Evolutionary conservation across 176 grass and related monocot species (phyloP), one percentile per base, ranked within the genome.

Genomic region (Oryza meyeriana): DNA sequence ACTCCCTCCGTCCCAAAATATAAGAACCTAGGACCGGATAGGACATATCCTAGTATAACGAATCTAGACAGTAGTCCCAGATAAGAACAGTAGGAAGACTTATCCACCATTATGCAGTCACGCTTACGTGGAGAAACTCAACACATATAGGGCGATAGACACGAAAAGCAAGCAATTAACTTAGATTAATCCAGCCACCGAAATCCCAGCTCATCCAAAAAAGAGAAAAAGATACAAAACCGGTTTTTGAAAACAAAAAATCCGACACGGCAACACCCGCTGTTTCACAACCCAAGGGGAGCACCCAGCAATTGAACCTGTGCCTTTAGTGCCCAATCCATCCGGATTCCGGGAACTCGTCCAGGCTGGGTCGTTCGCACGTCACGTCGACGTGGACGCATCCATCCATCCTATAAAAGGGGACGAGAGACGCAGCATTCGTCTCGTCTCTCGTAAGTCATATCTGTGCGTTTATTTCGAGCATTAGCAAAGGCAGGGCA

Each of bases 351-450:
- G 62, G 20, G 77, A 61, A 28, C 22, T 44, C 5, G 52, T 72
- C 64, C 45, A 64, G 48, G 70, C 50, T 18, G 27, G 41, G 77
- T 64, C 77, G 82, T 76, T 18, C 3, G 79, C 88, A 68, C 78
- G 78, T 89, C 79, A 79, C 59, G 67, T 36, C 61, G 72, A 72
- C 78, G n/a, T 71, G 80, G 80, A 76, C 18, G 52, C 74, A 36
- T 33, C 30, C 45, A 35, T 64, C 10, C 13, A 12, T 66, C 32
- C 80, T 80, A 77, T 79, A 72, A 69, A 77, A 74, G 0, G 16
- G 52, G 12, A 8, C 12, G 26, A 28, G 50, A 29, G 22, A 30
- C 10, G 30, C 38, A 22, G 7, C 6, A 12, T 64, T 62, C 18
- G 69, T 24, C 36, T 2, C 52, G 7, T 72, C 66, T 63, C 79